These are phyloP conservation scores for Datisca glomerata DNA, from an alignment of 306 rosid genomes.

Conservation along the genomic window DNA sequence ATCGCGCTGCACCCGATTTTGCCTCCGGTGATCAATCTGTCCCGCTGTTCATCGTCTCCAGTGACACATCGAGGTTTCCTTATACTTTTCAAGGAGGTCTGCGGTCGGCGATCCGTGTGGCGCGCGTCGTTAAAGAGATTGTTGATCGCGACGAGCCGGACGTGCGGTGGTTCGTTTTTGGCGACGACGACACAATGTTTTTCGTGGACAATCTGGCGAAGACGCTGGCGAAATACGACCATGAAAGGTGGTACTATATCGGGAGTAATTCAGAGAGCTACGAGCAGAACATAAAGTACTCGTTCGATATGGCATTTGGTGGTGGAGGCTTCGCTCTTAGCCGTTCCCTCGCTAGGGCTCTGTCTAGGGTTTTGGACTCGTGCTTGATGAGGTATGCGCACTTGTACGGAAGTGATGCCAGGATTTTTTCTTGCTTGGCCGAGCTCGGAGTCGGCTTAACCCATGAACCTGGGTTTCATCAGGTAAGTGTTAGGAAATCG, in stretches of 20 bases:
- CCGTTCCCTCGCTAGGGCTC: constrained; percentile 39
- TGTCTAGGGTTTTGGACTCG: constrained; percentile 66
- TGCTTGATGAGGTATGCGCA: constrained; percentile 75
- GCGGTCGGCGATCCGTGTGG: constrained; percentile 58
- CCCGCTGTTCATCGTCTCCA: constrained; percentile 58
- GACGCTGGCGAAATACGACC: constrained; percentile 78
- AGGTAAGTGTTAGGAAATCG: constrained; percentile 29
- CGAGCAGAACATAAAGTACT: constrained; percentile 45
- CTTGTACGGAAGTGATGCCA: constrained; percentile 81
- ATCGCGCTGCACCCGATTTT: constrained; percentile 5
- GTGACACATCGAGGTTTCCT: constrained; percentile 59
- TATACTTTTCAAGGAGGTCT: constrained; percentile 43
- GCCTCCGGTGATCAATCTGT: constrained; percentile 15
- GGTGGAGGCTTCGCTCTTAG: constrained; percentile 93
- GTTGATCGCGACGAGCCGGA: constrained; percentile 39
- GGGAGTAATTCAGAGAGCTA: constrained; percentile 68
- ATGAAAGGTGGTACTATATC: constrained; percentile 70
- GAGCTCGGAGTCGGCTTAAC: constrained; percentile 87
- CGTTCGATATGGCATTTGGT: constrained; percentile 77
- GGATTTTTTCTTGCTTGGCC: constrained; percentile 60
- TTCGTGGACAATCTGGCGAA: constrained; percentile 68
- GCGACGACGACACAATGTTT: constrained; percentile 82
- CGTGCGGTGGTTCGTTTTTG: constrained; percentile 89
- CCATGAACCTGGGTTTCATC: constrained; percentile 83
- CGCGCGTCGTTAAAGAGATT: constrained; percentile 63